Base-by-base conservation (phyloP, 2,329 filamentous ascomycete genomes). In the Graphiopsis chlorocephala region DNA sequence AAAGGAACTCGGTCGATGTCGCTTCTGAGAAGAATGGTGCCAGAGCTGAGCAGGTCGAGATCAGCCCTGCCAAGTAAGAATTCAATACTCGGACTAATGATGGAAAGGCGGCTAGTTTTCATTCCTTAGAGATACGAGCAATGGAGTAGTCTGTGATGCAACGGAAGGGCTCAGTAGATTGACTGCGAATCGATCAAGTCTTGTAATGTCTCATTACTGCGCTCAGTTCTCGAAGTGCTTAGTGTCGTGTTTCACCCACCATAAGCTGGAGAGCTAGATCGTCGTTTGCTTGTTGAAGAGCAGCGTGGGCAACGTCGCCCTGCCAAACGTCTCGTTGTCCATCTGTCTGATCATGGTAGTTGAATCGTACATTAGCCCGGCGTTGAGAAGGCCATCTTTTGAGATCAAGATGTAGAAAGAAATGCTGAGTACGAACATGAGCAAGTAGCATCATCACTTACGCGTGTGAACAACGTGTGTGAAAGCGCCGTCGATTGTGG, bases 11-110 rank as follows among this genome's bases (percentile, higher is more conserved):
- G 4, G 58, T 67, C 17, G 53, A 64, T 20, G 48, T 60, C 10
- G 52, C 35, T 58, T 58, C 61, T 42, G 63, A 68, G 53, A 64
- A 64, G 53, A 58, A 64, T 28, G 55, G 28, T 23, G 4, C 61
- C 17, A 62, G 11, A 10, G 20, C 61, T 12, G 53, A 64, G 55
- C 53, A 64, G 42, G 42, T 64, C n/a, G 61, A 64, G 61, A 64
- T 64, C 38, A 58, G 38, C 23, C 53, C 38, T 20, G 33, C 50
- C 29, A 64, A 64, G 42, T 64, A 57, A 35, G 28, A 12, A 7
- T 20, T 20, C 29, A 12, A 28, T 5, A 28, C 11, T 11, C 0
- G 25, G 4, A 6, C 7, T 28, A 2, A n/a, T 28, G 29, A 31
- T 53, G 50, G 26, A 4, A 53, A 29, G 28, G 28, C 28, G 26